phyloP scores from a whole-genome alignment of 2,329 filamentous ascomycete genomes.

The Hypoxylon sp. region DNA sequence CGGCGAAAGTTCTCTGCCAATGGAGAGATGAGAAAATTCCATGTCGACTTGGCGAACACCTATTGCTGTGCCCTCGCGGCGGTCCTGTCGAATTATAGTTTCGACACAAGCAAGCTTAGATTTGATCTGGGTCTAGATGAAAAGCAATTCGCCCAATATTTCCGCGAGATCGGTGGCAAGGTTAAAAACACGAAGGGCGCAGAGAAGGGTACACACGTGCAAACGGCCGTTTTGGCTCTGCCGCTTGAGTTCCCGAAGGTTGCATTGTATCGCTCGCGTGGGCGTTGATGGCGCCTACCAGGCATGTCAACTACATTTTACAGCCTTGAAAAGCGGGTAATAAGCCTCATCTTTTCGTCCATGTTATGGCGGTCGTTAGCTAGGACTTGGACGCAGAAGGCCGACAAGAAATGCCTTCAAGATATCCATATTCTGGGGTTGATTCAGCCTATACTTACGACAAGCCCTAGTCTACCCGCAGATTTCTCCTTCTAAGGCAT shows the following conservation, averaged over 20 bases:
- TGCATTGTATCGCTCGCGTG: slow-evolving; percentile 49
- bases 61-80: slow-evolving; percentile 79
- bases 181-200: slow-evolving; percentile 72
- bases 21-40: slow-evolving; percentile 76
- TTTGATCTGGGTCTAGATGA: slow-evolving; percentile 80
- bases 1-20: slow-evolving; percentile 76
- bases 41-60: slow-evolving; percentile 77
- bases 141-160: slow-evolving; percentile 78
- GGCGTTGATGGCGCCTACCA: slow-evolving; percentile 34
- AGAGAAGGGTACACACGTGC: slow-evolving; percentile 66
- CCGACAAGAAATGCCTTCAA: not conserved
- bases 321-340: not conserved
- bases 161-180: slow-evolving; percentile 79
- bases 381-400: not conserved
- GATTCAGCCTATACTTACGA: not conserved
- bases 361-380: not conserved
- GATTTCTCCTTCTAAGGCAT: not conserved
- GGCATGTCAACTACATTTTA: not conserved
- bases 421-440: not conserved
- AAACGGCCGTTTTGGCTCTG: slow-evolving; percentile 78
- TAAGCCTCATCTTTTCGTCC: not conserved
- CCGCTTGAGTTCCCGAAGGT: slow-evolving; percentile 86
- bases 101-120: slow-evolving; percentile 76
- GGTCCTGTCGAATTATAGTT: slow-evolving; percentile 78
- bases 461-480: not conserved